Base-by-base conservation (phyloP, 371 early-diverging fungal species). In the Syncephalis plumigaleata region DNA sequence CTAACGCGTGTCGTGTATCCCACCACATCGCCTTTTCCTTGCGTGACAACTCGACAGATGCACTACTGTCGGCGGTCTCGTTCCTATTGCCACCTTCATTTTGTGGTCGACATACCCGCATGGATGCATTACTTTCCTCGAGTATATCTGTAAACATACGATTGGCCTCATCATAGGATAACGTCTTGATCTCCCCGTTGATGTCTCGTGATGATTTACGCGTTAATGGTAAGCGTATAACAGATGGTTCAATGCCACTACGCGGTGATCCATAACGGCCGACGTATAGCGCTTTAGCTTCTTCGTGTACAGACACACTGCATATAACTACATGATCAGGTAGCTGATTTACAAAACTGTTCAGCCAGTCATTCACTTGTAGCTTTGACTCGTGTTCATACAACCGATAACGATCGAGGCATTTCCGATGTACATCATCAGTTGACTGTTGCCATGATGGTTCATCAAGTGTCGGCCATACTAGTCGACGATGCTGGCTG, bases 1-100 rank as follows among this genome's bases (percentile, higher is more conserved):
- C 90, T 13, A 91, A 55, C 15, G 51, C 55, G 11, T 65, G 63
- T 17, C 94, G 70, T 5, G 53, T 63, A 27, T 57, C 66, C 87
- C 91, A 90, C 94, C 94, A 94, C 31, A 60, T 53, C 15, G 64
- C 56, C 43, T 82, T 79, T 42, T 79, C 76, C 1, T 68, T 61
- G 9, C 66, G 66, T 0, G 75, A 67, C 20, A 57, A 53, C 38
- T 55, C n/a, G n/a, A n/a, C n/a, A n/a, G n/a, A n/a, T n/a, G n/a
- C n/a, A n/a, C n/a, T n/a, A n/a, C 58, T 1, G 49, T 44, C n/a
- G 59, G 55, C 1, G 66, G 57, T 17, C 76, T 64, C 0, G 71
- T 74, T 13, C 63, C 60, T 44, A 79, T 71, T 46, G 77, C 82
- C 13, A 42, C 55, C 2, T 51, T 53, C 54, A 89, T 65, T 27